Evolutionary conservation across 1,284 basidiomycete species (phyloP).

Genomic region (Hymenochaete sp.): DNA sequence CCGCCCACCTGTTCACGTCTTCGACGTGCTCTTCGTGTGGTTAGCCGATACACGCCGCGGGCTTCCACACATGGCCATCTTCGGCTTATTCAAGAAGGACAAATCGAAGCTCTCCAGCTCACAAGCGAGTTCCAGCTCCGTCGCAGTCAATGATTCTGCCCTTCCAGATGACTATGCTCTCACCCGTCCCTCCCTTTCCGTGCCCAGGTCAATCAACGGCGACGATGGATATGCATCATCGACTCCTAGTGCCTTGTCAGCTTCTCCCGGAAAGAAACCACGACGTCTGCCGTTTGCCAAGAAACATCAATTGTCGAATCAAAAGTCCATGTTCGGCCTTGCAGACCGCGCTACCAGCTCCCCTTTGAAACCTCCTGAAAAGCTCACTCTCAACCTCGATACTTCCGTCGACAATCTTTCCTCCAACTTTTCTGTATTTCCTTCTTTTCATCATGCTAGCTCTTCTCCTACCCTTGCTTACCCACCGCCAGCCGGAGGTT

Average conservation of each 20-base stretch:
- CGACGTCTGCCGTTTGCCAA: constrained; percentile 15
- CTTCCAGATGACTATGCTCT: constrained; percentile 14
- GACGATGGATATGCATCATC: constrained; percentile 14
- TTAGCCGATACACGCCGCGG: too few relatives aligned
- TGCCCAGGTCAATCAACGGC: constrained; percentile 12
- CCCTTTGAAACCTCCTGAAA: constrained; percentile 7
- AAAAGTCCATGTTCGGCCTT: too few relatives aligned
- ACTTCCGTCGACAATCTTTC: background rate
- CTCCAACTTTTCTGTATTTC: constrained; percentile 11
- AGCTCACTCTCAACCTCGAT: constrained; percentile 6
- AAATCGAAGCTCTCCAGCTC: constrained; percentile 17
- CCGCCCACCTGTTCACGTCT: too few relatives aligned
- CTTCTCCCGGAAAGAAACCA: constrained; percentile 13
- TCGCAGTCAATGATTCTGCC: constrained; percentile 13
- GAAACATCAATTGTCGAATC: constrained; percentile 5
- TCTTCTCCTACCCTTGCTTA: constrained; percentile 12
- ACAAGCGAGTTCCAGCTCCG: constrained; percentile 10
- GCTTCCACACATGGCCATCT: constrained; percentile 18
- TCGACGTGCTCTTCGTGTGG: too few relatives aligned
- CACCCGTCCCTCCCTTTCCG: constrained; percentile 7
- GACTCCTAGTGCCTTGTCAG: constrained; percentile 11
- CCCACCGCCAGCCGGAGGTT: background rate
- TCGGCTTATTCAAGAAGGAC: constrained; percentile 19
- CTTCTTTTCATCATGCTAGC: constrained; percentile 9
- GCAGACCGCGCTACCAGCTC: constrained; percentile 8